Base-by-base conservation (phyloP, 2,329 filamentous ascomycete genomes). In the Phyllosticta citribraziliensis region DNA sequence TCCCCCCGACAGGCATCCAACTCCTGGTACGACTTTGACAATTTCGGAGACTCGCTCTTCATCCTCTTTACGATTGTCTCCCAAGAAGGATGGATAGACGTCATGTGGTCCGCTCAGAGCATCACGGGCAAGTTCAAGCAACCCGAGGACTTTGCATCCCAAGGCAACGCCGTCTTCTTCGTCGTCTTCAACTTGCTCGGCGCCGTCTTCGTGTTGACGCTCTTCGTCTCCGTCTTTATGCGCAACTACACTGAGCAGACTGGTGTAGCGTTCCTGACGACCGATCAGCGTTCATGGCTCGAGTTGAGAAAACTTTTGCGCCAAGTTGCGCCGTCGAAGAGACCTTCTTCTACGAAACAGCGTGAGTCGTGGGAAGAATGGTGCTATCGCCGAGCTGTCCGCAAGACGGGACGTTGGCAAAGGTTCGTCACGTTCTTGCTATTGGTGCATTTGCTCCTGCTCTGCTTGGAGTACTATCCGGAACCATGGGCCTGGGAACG, bases 211-310 rank as follows among this genome's bases (percentile, higher is more conserved):
- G 88, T 99, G 64, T 81, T 99, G 70, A 99, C 94, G 1, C 79
- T 99, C 70, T 99, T 99, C 74, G 95, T 99, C 55, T 97, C 94
- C 61, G 94, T 99, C 64, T 99, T 99, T 74, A 99, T 99, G 94
- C 90, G 94, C 64, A 99, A 97, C 73, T 99, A 99, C 75, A 99
- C 94, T 0, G 94, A 99, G 75, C 92, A 97, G 75, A 99, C 94
- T 0, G 94, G 94, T 1, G 94, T 99, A 52, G 94, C 94, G 2
- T 99, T 93, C 72, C 78, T 99, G 68, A 99, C 94, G 0, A 88
- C 92, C 0, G 94, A 99, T 68, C 94, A 99, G 72, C 87, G 94
- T 67, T 96, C 93, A 0, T 99, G 94, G 94, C 83, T 99, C 14
- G 94, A 99, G 73, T 76, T 99, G 66, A 84, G 94, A 62, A 99